These are phyloP conservation scores for Fusarium odoratissimum DNA, from an alignment of 2,329 filamentous ascomycete genomes.

Conservation along the genomic window DNA sequence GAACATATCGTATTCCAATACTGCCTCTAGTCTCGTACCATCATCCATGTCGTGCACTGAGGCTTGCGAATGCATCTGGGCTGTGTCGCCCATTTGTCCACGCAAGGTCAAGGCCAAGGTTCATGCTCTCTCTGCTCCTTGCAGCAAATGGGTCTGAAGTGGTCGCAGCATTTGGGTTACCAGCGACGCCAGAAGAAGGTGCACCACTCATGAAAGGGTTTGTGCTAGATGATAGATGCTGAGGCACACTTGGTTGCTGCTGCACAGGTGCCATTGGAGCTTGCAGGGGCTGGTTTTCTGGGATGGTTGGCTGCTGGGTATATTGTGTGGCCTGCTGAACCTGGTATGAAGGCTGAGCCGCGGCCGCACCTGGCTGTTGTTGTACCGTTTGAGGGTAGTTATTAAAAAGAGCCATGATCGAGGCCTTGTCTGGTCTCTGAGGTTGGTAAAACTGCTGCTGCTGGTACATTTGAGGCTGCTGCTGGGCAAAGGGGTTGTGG, in stretches of 20 bases:
- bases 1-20: slow-evolving; percentile 27
- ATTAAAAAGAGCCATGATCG: slow-evolving; percentile 80
- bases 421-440: slow-evolving; percentile 73
- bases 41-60: slow-evolving; percentile 71
- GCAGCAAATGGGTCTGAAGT: slow-evolving; percentile 58
- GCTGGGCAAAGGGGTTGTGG: slow-evolving; percentile 46
- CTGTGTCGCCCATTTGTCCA: slow-evolving; percentile 79
- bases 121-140: slow-evolving; percentile 77
- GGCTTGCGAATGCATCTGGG: slow-evolving; percentile 81
- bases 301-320: slow-evolving; percentile 44
- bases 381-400: slow-evolving; percentile 68
- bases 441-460: slow-evolving; percentile 55
- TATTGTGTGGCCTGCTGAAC: slow-evolving; percentile 27
- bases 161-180: slow-evolving; percentile 35
- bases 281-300: slow-evolving; percentile 45
- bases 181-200: slow-evolving; percentile 37
- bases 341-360: slow-evolving; percentile 38
- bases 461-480: slow-evolving; percentile 41
- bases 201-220: slow-evolving; percentile 67
- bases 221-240: slow-evolving; percentile 57
- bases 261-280: slow-evolving; percentile 41
- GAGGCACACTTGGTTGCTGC: slow-evolving; percentile 48
- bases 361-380: slow-evolving; percentile 49
- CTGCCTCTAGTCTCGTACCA: slow-evolving; percentile 39
- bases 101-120: slow-evolving; percentile 71